Evolutionary conservation across 2,329 filamentous ascomycete genomes (phyloP), one percentile per base, ranked within the genome.

Genomic region (Claviceps lovelessii): DNA sequence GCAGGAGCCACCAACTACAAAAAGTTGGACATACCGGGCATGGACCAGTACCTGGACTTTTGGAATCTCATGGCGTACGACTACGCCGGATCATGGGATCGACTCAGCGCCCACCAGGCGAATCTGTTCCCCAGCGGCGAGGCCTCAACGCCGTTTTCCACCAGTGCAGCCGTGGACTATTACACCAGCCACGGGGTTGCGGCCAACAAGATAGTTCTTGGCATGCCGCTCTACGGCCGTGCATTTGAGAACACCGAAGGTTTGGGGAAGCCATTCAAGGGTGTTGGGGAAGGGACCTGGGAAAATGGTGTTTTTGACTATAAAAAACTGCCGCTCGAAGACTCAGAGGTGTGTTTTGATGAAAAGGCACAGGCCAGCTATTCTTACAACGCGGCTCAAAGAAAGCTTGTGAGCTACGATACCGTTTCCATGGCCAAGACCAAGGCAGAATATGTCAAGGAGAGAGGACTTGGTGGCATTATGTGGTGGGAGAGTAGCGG

Each of bases 401-500:
- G 77, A 56, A 82, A 79, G 55, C 79, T 97, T 74, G 78, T 97
- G 53, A 85, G 79, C 47, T 97, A 95, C 65, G 86, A 90, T 65
- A 91, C 81, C 1, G 77, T 82, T 0, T 70, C 74, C 3, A 80
- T 90, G 67, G 85, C 83, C 4, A 73, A 74, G 60, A 66, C 71
- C 60, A 97, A 96, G 74, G 82, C 83, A 1, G 72, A 79, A 11
- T 95, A 83, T 66, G 80, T 96, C 64, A 78, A 75, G 64, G 67
- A 78, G 23, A 72, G 77, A 48, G 75, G 80, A 0, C 76, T 96
- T 0, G 90, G 90, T 1, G 91, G 91, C 19, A 88, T 79, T n/a
- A 96, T 97, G 90, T 97, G 89, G 89, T 95, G 90, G 90, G 90
- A 96, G 72, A 88, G 82, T 62, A 91, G 85, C 63, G 84, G 80